Evolutionary conservation across 1,284 basidiomycete species (phyloP).

Genomic region (Cryptococcus amylolentus): DNA sequence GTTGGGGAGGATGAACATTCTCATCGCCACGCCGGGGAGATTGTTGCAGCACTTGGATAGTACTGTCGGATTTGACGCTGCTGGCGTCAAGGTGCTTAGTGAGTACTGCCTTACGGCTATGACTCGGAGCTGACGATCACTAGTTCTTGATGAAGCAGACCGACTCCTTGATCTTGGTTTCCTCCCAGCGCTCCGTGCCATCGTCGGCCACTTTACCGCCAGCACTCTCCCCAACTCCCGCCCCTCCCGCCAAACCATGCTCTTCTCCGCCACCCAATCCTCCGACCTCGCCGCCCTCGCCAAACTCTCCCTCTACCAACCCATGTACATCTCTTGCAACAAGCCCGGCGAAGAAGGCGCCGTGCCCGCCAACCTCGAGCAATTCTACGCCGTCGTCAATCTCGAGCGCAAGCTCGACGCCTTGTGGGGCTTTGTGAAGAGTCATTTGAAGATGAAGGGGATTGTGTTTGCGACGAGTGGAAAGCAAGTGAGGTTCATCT

Average conservation of each 20-base stretch:
- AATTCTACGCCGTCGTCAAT: conserved; percentile 81
- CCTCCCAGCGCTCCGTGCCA: conserved; percentile 79
- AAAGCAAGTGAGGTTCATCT: conserved; percentile 90
- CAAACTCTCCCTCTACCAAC: conserved; percentile 80
- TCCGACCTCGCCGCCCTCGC: conserved; percentile 86
- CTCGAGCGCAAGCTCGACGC: conserved; percentile 87
- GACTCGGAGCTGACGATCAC: neutral
- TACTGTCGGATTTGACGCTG: conserved; percentile 88
- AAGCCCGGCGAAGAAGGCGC: conserved; percentile 53
- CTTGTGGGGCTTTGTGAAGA: conserved; percentile 93
- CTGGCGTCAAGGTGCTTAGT: conserved; percentile 88
- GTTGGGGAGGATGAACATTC: conserved; percentile 89
- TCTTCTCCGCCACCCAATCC: conserved; percentile 96
- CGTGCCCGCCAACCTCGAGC: conserved; percentile 72
- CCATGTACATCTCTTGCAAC: conserved; percentile 69
- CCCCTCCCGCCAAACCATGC: conserved; percentile 72
- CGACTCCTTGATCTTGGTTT: conserved; percentile 97
- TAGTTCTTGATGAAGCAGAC: conserved; percentile 95
- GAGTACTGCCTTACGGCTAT: conserved; percentile 37
- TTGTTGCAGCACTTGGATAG: conserved; percentile 98
- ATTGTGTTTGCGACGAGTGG: conserved; percentile 93
- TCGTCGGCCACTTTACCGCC: conserved; percentile 66
- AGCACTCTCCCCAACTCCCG: conserved; percentile 60
- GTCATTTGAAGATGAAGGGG: conserved; percentile 85
- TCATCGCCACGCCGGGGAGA: conserved; percentile 93